Conservation (phyloP, 495 filamentous ascomycete species). For the Trypethelium eluteriae region DNA sequence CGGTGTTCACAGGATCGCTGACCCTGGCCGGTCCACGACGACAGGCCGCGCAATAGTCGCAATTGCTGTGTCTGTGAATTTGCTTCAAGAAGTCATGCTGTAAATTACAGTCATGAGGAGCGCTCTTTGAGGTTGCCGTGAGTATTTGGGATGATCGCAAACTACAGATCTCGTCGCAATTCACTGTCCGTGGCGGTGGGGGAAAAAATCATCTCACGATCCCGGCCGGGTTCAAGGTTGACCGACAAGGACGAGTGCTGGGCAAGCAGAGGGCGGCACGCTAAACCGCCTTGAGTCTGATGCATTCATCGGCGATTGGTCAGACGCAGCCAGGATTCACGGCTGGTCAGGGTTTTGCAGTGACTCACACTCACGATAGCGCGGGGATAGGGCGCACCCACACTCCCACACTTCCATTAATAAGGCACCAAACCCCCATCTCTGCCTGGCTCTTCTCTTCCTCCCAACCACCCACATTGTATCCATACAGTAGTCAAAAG, state of each 20-base stretch:
- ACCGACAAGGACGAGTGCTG: background rate
- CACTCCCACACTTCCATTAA: constrained; percentile 10
- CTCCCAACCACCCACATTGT: constrained; percentile 29
- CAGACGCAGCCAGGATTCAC: background rate
- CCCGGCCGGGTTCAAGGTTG: background rate
- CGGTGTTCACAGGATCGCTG: constrained; percentile 1
- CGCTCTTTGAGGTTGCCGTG: background rate
- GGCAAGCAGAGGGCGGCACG: background rate
- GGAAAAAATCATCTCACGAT: background rate
- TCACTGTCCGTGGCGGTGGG: background rate
- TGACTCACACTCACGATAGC: constrained; percentile 12
- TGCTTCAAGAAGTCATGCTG: background rate
- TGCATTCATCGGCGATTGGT: constrained; percentile 3
- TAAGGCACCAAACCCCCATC: constrained; percentile 17
- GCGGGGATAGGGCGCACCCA: background rate
- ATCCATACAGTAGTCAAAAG: constrained; percentile 35
- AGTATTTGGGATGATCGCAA: background rate
- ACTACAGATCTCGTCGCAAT: background rate
- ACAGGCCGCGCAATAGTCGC: background rate
- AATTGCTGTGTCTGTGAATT: background rate
- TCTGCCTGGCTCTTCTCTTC: constrained; percentile 24
- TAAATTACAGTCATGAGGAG: background rate
- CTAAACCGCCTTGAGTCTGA: background rate
- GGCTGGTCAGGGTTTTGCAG: background rate
- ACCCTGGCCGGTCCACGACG: background rate